Evolutionary conservation across 768 basidiomycete species (phyloP), one percentile per base, ranked within the genome.

Genomic region (Hericium erinaceus): DNA sequence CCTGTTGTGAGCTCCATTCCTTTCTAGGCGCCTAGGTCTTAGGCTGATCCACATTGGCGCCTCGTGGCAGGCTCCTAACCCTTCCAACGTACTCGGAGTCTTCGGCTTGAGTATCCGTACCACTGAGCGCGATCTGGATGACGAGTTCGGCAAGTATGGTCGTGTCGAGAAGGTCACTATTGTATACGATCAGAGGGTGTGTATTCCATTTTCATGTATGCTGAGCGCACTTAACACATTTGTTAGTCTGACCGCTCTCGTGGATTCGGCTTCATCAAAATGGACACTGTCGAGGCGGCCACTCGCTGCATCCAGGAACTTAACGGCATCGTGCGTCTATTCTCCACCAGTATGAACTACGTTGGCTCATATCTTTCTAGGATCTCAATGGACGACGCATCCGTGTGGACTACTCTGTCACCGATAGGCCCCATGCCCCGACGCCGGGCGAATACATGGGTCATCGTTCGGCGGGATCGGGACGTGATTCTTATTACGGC

Each of bases 391-490:
- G 94, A 24, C 90, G 95, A 60, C 84, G 89, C 56, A 95, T 99
- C 64, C 91, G 95, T 57, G 97, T 99, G 39, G 95, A 98, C 68
- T 99, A 89, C 69, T 97, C 93, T 0, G 89, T 95, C 52, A 99
- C 95, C 10, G 85, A 89, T 60, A 83, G 91, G 49, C 92, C 95
- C 24, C 95, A 99, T 72, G 86, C 89, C 13, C 92, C 97, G 9
- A 99, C 95, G 10, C 95, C 95, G 4, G 95, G 95, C 60, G 92
- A 97, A 74, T 99, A 98, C 71, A 95, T 95, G 91, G 93, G 95
- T 12, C 88, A 91, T 63, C 87, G 89, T 55, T 74, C 77, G 37
- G 6, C 33, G 33, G 33, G 74, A 53, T 71, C 33, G 33, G 33
- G 74, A 53, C 71, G 75, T 18, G 77, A 78, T 54, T 65, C 75